Percentiles rank a stretch among this genome's conserved stretches.
Evolutionary conservation across 1,139 yeast species (phyloP).

Genomic region (Hanseniaspora uvarum): DNA sequence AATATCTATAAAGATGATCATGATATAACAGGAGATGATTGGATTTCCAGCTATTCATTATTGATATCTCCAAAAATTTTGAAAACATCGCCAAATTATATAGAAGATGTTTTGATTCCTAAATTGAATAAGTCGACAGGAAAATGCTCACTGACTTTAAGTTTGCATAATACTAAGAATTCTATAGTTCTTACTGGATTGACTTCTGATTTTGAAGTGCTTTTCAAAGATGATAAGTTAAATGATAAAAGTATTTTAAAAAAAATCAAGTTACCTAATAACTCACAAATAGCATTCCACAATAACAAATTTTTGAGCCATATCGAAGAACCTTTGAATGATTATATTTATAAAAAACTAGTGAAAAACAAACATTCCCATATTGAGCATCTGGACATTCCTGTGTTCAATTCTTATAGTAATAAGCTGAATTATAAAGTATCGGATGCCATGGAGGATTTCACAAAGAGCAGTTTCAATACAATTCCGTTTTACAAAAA

Average conservation of each 20-base stretch:
- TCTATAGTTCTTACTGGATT: constrained; percentile 31
- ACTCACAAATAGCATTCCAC: constrained; percentile 30
- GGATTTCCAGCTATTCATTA: constrained; percentile 12
- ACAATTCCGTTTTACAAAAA: constrained; percentile 30
- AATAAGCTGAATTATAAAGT: constrained; percentile 27
- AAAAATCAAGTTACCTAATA: constrained; percentile 24
- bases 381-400: constrained; percentile 24
- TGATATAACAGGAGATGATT: background rate
- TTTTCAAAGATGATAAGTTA: constrained; percentile 21
- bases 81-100: constrained; percentile 6
- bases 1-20: background rate
- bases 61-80: constrained; percentile 10
- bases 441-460: constrained; percentile 29
- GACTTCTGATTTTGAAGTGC: constrained; percentile 25
- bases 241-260: constrained; percentile 5
- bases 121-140: constrained; percentile 1
- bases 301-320: constrained; percentile 27
- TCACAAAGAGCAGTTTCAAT: constrained; percentile 29
- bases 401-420: constrained; percentile 28
- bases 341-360: constrained; percentile 28
- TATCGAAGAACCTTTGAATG: constrained; percentile 30
- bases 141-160: constrained; percentile 22
- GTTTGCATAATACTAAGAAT: constrained; percentile 28
- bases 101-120: background rate
- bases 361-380: constrained; percentile 26